phyloP scores from a whole-genome alignment of 1,284 basidiomycete genomes.

The Ustilago tritici region DNA sequence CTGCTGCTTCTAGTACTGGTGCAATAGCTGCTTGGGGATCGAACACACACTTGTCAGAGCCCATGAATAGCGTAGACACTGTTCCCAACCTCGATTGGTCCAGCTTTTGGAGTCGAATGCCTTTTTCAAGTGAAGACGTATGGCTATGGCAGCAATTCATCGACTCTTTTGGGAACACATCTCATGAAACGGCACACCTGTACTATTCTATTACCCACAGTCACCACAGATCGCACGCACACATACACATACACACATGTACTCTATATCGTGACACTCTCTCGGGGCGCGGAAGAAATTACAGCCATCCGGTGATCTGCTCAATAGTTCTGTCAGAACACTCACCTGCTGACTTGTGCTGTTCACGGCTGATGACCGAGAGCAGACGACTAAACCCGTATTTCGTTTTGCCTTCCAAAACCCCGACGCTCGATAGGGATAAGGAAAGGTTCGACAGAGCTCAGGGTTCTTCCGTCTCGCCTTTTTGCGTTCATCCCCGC shows the following conservation, averaged over 20 bases:
- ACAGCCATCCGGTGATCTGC: too few species aligned
- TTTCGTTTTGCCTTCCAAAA: not conserved
- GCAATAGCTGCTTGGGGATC: not conserved
- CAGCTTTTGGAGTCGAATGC: slow-evolving; percentile 26
- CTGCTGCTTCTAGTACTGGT: not conserved
- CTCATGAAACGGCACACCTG: not conserved
- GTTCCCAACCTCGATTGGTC: slow-evolving; percentile 10
- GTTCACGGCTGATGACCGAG: not conserved
- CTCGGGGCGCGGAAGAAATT: not conserved
- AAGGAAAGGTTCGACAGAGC: not conserved
- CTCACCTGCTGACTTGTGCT: too few species aligned
- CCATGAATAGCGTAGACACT: not conserved
- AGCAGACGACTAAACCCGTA: slow-evolving; percentile 1
- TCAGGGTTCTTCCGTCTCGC: not conserved
- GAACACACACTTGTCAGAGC: not conserved
- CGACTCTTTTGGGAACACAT: slow-evolving; percentile 2
- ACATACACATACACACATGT: not conserved
- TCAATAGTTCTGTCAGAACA: too few species aligned
- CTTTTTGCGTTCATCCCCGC: not conserved
- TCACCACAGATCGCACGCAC: not conserved
- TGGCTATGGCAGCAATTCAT: slow-evolving; percentile 24
- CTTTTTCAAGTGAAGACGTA: slow-evolving; percentile 17
- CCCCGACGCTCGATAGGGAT: not conserved
- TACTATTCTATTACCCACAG: not conserved
- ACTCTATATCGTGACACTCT: not conserved